Conservation (phyloP, 805 yeast genomes). For the Jamesozyma gamospora region DNA sequence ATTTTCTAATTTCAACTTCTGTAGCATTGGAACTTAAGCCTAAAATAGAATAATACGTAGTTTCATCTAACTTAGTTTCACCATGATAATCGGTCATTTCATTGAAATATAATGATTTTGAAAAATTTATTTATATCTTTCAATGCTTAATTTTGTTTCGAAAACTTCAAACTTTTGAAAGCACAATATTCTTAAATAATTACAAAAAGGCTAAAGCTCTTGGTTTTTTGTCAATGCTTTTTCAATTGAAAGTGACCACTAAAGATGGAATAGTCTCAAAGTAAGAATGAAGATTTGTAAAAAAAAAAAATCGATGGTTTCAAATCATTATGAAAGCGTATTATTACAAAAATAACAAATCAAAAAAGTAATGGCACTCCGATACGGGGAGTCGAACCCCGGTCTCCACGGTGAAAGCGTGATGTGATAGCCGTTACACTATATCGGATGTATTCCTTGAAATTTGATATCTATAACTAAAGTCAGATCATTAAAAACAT, state of each 20-base stretch:
- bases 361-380: constrained; percentile 2
- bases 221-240: no score
- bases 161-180: no score
- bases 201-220: no score
- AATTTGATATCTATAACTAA: no score
- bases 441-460: constrained; percentile 5
- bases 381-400: constrained; percentile 11
- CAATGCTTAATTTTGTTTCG: not conserved
- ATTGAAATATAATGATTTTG: not conserved
- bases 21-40: constrained; percentile 21
- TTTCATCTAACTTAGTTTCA: constrained; percentile 18
- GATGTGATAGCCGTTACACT: constrained; percentile 13
- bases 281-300: no score
- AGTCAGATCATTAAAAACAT: no score
- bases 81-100: no score
- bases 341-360: not conserved
- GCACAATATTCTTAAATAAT: no score
- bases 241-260: no score
- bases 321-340: no score
- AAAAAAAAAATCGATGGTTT: no score
- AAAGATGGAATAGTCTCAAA: no score
- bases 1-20: constrained; percentile 48
- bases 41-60: constrained; percentile 24
- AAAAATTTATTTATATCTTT: not conserved
- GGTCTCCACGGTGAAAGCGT: constrained; percentile 7